Conservation (phyloP, 1,139 yeast genomes). For the Hemisphaericaspora lyxosophila region DNA sequence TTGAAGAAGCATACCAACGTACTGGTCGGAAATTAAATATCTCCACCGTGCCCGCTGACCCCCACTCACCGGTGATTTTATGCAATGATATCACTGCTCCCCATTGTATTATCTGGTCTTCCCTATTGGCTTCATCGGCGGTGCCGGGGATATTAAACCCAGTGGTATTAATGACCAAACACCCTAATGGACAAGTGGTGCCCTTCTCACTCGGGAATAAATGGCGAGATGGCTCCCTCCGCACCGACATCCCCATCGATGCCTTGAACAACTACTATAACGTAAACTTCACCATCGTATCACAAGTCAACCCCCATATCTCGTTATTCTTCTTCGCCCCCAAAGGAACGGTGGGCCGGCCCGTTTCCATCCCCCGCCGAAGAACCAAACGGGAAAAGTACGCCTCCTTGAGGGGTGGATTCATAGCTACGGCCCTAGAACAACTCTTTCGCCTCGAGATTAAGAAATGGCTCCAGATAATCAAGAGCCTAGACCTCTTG, state of each 20-base stretch:
- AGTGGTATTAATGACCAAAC: slow-evolving; percentile 75
- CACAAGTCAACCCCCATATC: slow-evolving; percentile 84
- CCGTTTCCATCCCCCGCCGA: slow-evolving; percentile 60
- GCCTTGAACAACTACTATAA: slow-evolving; percentile 74
- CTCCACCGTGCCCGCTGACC: slow-evolving; percentile 80
- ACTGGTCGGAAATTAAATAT: slow-evolving; percentile 74
- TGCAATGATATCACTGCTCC: slow-evolving; percentile 80
- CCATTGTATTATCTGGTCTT: slow-evolving; percentile 79
- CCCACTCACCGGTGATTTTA: slow-evolving; percentile 76
- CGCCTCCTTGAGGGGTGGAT: slow-evolving; percentile 69
- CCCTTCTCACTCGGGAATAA: slow-evolving; percentile 76
- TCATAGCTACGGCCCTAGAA: slow-evolving; percentile 70
- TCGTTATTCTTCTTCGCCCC: slow-evolving; percentile 76
- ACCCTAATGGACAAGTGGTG: slow-evolving; percentile 42
- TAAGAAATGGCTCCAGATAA: slow-evolving; percentile 69
- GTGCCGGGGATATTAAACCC: slow-evolving; percentile 86
- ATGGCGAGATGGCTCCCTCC: slow-evolving; percentile 73
- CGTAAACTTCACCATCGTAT: slow-evolving; percentile 72
- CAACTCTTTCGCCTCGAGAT: slow-evolving; percentile 71
- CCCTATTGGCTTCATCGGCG: slow-evolving; percentile 75
- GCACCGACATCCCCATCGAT: slow-evolving; percentile 72
- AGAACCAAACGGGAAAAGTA: slow-evolving; percentile 38
- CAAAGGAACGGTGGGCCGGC: slow-evolving; percentile 78
- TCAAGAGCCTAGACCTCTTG: slow-evolving; percentile 62
- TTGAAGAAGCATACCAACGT: slow-evolving; percentile 63